Evolutionary conservation across 495 filamentous ascomycete species (phyloP), one percentile per base, ranked within the genome.

Genomic region (Xylona heveae): DNA sequence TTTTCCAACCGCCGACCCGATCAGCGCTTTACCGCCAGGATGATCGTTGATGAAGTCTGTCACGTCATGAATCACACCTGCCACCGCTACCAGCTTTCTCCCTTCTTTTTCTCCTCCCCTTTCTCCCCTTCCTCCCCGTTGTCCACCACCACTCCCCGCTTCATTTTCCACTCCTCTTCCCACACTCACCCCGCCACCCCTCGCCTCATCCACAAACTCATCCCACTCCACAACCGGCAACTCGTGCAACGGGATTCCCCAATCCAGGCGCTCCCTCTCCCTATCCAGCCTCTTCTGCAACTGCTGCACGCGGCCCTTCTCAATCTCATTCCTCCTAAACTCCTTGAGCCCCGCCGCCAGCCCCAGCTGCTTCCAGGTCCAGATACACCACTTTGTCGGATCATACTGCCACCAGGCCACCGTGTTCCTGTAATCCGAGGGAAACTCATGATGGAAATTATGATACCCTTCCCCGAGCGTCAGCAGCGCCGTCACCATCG

Each of bases 381-480:
- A 90, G 66, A 97, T 97, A 52, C 56, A 65, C 84, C 85, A 94
- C 65, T 97, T 97, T 53, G 88, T 97, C 14, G 88, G 88, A 57
- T 97, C 88, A 47, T 97, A 97, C 62, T 97, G 88, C 62, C 77
- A 78, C 81, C 83, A 94, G 49, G 93, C 63, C 41, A 97, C 90
- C 32, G 85, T 88, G 54, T 97, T 97, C 50, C 88, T 81, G 75
- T 93, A 94, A 54, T 97, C 88, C 9, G 80, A 90, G 33, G 88
- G 88, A 61, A 97, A 97, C 51, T 97, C 88, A 66, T 97, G 88
- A 63, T 97, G 88, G 72, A 97, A 97, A 63, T 92, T 93, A 67
- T 95, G 84, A 62, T 97, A 97, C 31, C 88, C 88, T 54, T 97
- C 88, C 30, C 88, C 88, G 19, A 97, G 80, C 28, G 88, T 97